Conservation (phyloP, 805 yeast species). For the Yarrowia bubula region DNA sequence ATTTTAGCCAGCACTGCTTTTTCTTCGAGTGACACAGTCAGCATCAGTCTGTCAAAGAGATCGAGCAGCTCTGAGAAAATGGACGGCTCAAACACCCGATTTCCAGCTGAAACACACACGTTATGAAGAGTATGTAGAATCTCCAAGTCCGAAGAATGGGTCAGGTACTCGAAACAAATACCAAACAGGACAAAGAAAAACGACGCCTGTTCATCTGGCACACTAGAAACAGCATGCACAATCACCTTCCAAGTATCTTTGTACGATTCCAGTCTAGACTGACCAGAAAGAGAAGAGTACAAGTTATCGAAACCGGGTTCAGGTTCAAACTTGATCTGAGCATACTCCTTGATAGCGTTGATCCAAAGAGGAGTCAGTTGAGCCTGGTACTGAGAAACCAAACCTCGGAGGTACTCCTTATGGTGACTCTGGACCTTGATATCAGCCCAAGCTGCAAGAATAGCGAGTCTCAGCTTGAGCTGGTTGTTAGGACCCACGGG, state of each 20-base stretch:
- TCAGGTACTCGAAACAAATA: conserved; percentile 72
- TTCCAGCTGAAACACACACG: conserved; percentile 18
- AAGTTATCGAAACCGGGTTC: conserved; percentile 41
- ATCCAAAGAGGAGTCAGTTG: conserved; percentile 78
- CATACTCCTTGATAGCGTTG: conserved; percentile 67
- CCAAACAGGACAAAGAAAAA: conserved; percentile 80
- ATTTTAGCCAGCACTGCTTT: conserved; percentile 53
- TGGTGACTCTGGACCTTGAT: conserved; percentile 36
- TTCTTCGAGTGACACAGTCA: conserved; percentile 53
- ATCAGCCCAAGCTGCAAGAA: conserved; percentile 46
- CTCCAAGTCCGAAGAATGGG: conserved; percentile 31
- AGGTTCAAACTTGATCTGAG: conserved; percentile 58
- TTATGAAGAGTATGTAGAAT: conserved; percentile 16
- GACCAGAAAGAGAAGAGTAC: conserved; percentile 38
- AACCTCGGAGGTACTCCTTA: conserved; percentile 41
- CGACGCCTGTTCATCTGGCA: conserved; percentile 48
- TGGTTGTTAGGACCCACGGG: conserved; percentile 41
- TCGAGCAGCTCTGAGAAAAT: conserved; percentile 61
- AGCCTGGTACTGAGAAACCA: conserved; percentile 51
- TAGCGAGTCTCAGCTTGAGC: conserved; percentile 40
- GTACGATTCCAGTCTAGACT: conserved; percentile 48
- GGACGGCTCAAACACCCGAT: conserved; percentile 19
- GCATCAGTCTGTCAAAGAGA: conserved; percentile 65
- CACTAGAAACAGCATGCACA: conserved; percentile 68
- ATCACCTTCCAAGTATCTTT: conserved; percentile 71